These are phyloP conservation scores for Lolium rigidum DNA, from an alignment of 176 grass and related monocot genomes.

Conservation along the genomic window DNA sequence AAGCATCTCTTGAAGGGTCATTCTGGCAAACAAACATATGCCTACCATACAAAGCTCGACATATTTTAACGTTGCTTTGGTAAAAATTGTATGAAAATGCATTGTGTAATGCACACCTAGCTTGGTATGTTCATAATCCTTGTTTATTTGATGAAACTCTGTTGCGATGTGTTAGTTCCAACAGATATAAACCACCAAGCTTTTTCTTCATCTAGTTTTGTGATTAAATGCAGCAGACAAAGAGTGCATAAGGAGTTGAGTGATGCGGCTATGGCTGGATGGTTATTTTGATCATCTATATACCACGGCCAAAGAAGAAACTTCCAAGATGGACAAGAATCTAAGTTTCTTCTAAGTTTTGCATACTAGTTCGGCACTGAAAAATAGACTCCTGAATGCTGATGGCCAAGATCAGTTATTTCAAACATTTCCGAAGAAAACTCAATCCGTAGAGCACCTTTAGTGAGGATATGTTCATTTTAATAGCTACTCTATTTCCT, in stretches of 20 bases:
- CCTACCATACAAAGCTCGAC: background rate
- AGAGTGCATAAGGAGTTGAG: conserved; percentile 38
- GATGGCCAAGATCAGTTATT: background rate
- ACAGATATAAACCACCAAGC: background rate
- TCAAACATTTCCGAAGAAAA: conserved; percentile 20
- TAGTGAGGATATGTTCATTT: background rate
- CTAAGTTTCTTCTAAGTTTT: background rate
- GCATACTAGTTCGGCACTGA: background rate
- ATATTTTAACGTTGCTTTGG: conserved; percentile 11
- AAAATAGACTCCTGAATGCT: background rate
- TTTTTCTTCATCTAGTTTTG: conserved; percentile 32
- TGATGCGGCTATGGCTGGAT: conserved; percentile 1
- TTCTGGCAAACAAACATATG: background rate
- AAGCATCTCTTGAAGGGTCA: background rate
- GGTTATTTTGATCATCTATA: conserved; percentile 25
- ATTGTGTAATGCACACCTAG: conserved; percentile 1
- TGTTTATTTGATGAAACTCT: background rate
- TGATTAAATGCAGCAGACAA: conserved; percentile 49
- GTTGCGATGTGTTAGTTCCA: background rate
- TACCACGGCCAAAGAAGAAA: background rate
- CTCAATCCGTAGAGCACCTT: background rate
- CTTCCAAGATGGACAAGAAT: background rate
- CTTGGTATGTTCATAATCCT: background rate
- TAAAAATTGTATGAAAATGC: background rate
- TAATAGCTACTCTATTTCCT: background rate